phyloP scores from a whole-genome alignment of 495 filamentous ascomycete species.

The Annulohypoxylon stygium region DNA sequence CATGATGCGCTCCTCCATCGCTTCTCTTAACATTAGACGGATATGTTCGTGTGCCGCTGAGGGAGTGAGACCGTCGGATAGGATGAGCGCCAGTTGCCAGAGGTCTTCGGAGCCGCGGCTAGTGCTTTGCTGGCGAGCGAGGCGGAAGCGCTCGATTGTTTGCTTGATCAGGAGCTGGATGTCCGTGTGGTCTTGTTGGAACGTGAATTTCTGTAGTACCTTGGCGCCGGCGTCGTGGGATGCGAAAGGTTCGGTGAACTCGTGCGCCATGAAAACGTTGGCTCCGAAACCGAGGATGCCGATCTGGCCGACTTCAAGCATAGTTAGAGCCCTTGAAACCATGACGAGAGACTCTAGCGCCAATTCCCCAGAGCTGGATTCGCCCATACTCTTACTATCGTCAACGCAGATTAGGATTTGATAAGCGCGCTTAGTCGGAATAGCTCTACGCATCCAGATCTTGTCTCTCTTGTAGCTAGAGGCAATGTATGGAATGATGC shows the following conservation, averaged over 20 bases:
- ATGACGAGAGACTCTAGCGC: conserved; percentile 94
- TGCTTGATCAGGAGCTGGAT: conserved; percentile 80
- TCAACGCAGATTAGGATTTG: conserved; percentile 98
- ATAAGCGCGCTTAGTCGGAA: conserved; percentile 92
- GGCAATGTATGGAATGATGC: conserved; percentile 98
- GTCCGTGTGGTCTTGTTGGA: conserved; percentile 86
- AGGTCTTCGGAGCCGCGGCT: conserved; percentile 77
- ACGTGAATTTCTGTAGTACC: conserved; percentile 87
- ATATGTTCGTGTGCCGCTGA: conserved; percentile 81
- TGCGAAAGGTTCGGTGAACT: conserved; percentile 80
- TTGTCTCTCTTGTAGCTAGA: conserved; percentile 98
- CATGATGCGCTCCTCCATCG: conserved; percentile 95
- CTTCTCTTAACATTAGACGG: conserved; percentile 81
- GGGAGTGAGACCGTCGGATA: conserved; percentile 93
- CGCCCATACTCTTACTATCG: conserved; percentile 91
- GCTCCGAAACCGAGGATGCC: conserved; percentile 91
- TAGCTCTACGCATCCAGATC: conserved; percentile 97
- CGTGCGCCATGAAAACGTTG: conserved; percentile 86
- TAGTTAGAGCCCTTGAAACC: conserved; percentile 82
- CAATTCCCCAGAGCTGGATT: conserved; percentile 72
- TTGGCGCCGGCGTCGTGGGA: conserved; percentile 84
- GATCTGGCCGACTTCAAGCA: conserved; percentile 93
- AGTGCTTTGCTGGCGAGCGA: conserved; percentile 72
- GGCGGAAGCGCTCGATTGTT: conserved; percentile 84
- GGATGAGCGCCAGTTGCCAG: conserved; percentile 96